Evolutionary conservation across 495 filamentous ascomycete genomes (phyloP), one percentile per base, ranked within the genome.

Genomic region (Bacidia rubella): DNA sequence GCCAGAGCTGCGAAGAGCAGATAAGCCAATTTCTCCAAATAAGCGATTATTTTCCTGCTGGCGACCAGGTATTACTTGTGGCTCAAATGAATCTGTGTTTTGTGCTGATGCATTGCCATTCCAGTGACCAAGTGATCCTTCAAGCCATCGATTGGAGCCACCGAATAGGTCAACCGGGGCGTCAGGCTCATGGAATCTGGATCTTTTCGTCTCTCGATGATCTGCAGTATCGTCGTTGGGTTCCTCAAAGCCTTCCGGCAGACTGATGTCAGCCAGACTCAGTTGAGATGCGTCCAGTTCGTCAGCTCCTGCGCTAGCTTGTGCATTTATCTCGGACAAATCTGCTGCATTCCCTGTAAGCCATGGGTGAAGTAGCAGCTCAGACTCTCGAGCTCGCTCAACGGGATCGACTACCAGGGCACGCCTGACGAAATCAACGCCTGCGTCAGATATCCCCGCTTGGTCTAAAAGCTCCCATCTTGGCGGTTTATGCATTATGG

Each of bases 1-100:
- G 46, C 71, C 74, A 23, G 78, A 79, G 65, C 82, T 90, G 20
- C 77, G 74, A 2, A 92, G 63, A 11, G 77, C 82, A 5, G 86
- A 86, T 11, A 71, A 63, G 23, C 78, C 79, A 47, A 95, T 82
- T 64, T 95, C 87, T 0, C 89, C 88, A 67, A 90, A 94, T 2
- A 95, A 71, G 25, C 82, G 79, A 12, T 66, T 65, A 40, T 63
- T 61, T 17, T 9, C 9, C 20, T 44, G 41, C 20, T 44, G 41
- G 5, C 20, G 41, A n/a, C 41, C 41, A 17, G 20, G 15, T 9
- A 20, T 44, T 15, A 35, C 29, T 24, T 47, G 44, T 15, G 44
- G 44, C 11, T 47, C 21, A 5, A 35, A 5, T 35, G 29, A 35
- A 5, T 25, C 4, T 2, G 3, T 20, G 9, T 47, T n/a, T 9